These are phyloP conservation scores for Suillus bovinus DNA, from an alignment of 768 basidiomycete genomes.

Conservation along the genomic window DNA sequence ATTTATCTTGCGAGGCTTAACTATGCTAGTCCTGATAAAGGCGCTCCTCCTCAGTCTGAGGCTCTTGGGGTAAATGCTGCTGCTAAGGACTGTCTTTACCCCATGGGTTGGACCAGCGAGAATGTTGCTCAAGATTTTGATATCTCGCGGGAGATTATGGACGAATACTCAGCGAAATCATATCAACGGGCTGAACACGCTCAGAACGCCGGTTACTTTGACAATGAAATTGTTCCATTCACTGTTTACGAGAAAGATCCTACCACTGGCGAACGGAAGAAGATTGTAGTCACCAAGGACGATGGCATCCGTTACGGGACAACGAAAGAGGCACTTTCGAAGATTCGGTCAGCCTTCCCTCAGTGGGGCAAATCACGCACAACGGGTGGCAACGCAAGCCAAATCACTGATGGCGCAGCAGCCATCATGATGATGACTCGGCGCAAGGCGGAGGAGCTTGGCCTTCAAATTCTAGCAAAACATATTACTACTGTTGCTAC, in stretches of 20 bases:
- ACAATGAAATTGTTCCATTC: slow-evolving; percentile 74
- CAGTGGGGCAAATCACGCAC: slow-evolving; percentile 76
- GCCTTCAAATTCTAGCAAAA: slow-evolving; percentile 74
- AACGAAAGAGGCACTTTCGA: slow-evolving; percentile 60
- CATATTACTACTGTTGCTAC: slow-evolving; percentile 71
- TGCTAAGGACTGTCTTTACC: slow-evolving; percentile 61
- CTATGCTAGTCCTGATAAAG: slow-evolving; percentile 57
- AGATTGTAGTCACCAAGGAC: slow-evolving; percentile 62
- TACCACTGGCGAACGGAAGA: slow-evolving; percentile 49
- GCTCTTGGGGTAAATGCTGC: slow-evolving; percentile 54
- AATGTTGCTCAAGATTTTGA: slow-evolving; percentile 78
- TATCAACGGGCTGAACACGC: slow-evolving; percentile 80
- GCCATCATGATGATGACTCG: slow-evolving; percentile 81
- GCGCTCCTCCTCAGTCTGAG: slow-evolving; percentile 61
- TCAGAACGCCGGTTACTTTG: slow-evolving; percentile 64
- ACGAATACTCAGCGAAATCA: slow-evolving; percentile 70
- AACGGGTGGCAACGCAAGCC: slow-evolving; percentile 86
- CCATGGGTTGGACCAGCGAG: slow-evolving; percentile 92
- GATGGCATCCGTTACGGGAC: slow-evolving; percentile 80
- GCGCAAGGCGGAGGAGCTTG: slow-evolving; percentile 73
- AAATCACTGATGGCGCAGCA: slow-evolving; percentile 84
- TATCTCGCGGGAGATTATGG: slow-evolving; percentile 74
- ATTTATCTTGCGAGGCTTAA: slow-evolving; percentile 9
- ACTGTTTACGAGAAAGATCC: slow-evolving; percentile 62
- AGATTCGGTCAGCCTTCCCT: slow-evolving; percentile 76